Base-by-base conservation (phyloP, 139 green algal genomes). In the Mesostigma viride region DNA sequence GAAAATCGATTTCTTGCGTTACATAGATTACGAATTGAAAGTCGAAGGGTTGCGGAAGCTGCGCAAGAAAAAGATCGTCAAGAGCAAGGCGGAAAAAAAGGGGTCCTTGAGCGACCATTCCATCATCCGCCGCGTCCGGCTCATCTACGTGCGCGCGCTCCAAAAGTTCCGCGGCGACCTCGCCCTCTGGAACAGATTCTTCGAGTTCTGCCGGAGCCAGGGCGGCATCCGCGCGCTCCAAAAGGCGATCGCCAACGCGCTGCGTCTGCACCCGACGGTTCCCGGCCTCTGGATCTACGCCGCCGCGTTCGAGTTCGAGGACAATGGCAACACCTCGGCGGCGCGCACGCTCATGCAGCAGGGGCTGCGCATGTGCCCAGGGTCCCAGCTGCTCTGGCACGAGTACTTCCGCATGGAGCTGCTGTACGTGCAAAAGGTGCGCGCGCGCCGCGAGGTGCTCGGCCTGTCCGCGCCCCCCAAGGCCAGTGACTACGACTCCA, bases 321-420 rank as follows among this genome's bases (percentile, higher is more conserved):
- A 72, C 67, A 89, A 90, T 66, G 48, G 65, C 58, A 91, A 97
- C 71, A 79, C 84, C 5, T 63, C 44, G 22, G 84, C 88, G 4
- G 90, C 91, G 1, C 79, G 91, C 14, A 66, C 81, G 14, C 83
- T 97, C 31, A 92, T 97, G 91, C 91, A 96, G 83, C 82, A 83
- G n/a, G 89, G 89, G 17, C 74, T 95, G 58, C 79, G 90, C 53
- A 88, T 90, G 76, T 76, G 70, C 68, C 67, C 65, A 53, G 17
- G 40, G 40, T 53, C 14, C 14, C 40, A 53, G 17, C 62, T 51
- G 32, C 82, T 97, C 36, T 97, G 91, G 91, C 63, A 83, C 3
- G 86, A 95, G 72, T 96, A 95, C 76, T 87, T 79, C 28, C 33
- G 35, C 27, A 64, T 82, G 76, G 87, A 95, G 80, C 77, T 95